Evolutionary conservation across 768 basidiomycete species (phyloP), one percentile per base, ranked within the genome.

Genomic region (Podaxis sp.): DNA sequence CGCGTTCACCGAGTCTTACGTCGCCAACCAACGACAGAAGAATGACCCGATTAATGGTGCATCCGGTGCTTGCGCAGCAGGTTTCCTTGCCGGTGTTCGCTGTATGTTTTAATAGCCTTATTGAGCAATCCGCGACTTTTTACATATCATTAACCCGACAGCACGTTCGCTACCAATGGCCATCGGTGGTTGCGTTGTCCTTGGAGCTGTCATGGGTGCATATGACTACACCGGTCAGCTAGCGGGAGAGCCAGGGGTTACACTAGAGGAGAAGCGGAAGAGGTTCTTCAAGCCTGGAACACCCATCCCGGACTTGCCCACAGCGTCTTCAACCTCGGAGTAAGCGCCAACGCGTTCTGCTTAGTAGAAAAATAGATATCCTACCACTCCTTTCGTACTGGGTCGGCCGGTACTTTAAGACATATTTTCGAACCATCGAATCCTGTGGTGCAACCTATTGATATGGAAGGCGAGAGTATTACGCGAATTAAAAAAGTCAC

Each of bases 41-140:
- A 82, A 93, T 65, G 96, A 98, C 72, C 80, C 89, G 46, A 69
- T 92, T 64, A 97, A 95, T 69, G 90, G 91, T 54, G 89, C 89
- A 52, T 86, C 86, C 57, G 95, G 92, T 59, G 95, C 90, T 61
- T 96, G 95, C 77, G 95, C 95, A 53, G 95, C 95, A 57, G 95
- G 95, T 52, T 94, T 96, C 77, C 77, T 96, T 65, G 93, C 93
- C 33, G 95, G 95, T 58, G 75, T 96, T 61, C 84, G 92, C 80
- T 83, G 93, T 94, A 69, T 44, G 84, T 76, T 30, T 39, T 48
- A 13, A 51, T 15, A 59, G 55, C 17, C 67, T 24, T 36, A 13
- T 30, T 36, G 22, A 44, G 22, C 42, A 60, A 39, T 54, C 28
- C 64, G 57, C 26, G 66, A 71, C 11, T 19, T 13, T 52, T 38